Conservation (phyloP, 1,284 basidiomycete genomes). For the Phaffia rhodozyma region DNA sequence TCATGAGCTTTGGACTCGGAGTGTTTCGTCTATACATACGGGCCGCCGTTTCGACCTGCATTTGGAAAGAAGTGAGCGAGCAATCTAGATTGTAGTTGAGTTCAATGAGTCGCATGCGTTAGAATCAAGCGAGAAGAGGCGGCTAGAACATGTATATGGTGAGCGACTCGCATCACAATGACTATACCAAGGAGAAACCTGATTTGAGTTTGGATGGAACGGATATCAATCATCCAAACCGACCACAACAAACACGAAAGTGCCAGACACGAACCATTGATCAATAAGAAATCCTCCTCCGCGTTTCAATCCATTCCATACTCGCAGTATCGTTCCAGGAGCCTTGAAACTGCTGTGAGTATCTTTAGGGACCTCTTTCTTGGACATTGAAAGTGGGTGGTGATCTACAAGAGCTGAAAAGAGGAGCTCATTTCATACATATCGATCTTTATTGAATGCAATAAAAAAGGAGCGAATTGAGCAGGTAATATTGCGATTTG, state of each 20-base stretch:
- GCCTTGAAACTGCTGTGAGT: too few relatives aligned
- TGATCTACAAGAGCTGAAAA: too few relatives aligned
- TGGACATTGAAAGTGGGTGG: too few relatives aligned
- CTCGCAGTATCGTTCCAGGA: too few relatives aligned
- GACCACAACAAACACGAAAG: neutral
- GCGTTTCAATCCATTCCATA: too few relatives aligned
- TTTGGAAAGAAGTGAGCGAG: slow-evolving; percentile 26
- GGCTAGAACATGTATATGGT: neutral
- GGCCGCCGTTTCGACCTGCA: slow-evolving; percentile 24
- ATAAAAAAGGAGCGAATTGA: too few relatives aligned
- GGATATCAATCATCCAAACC: too few relatives aligned
- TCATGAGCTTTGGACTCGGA: too few relatives aligned
- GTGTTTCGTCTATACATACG: slow-evolving; percentile 15
- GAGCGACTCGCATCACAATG: slow-evolving; percentile 8
- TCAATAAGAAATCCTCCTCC: slow-evolving; percentile 1
- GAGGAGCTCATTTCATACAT: too few relatives aligned
- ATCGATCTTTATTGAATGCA: too few relatives aligned
- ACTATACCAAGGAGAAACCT: slow-evolving; percentile 13
- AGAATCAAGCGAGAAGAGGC: neutral
- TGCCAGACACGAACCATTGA: slow-evolving; percentile 2
- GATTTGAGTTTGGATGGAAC: neutral
- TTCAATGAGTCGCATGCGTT: neutral
- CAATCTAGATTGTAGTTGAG: neutral
- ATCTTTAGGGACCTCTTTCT: too few relatives aligned
- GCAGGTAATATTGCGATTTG: too few relatives aligned